These are phyloP conservation scores for Syzygium aqueum DNA, from an alignment of 345 rosid species.

Conservation along the genomic window DNA sequence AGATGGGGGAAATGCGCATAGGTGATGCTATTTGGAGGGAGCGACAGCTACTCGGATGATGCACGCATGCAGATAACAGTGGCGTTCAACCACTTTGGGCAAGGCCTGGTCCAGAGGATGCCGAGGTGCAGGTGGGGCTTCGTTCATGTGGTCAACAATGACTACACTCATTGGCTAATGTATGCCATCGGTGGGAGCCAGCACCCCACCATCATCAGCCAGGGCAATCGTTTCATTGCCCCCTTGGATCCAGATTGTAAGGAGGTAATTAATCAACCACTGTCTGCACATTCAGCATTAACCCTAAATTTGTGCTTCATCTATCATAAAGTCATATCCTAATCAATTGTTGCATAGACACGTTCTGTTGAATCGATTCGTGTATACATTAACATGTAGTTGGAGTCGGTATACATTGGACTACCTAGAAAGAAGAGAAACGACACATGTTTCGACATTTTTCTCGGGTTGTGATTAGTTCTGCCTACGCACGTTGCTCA, in stretches of 20 bases:
- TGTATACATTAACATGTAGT: neutral
- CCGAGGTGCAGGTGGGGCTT: constrained; percentile 52
- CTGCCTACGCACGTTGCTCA: neutral
- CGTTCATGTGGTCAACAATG: constrained; percentile 69
- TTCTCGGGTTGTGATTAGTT: neutral
- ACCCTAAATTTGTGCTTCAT: neutral
- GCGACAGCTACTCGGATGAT: constrained; percentile 25
- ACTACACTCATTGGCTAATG: constrained; percentile 70
- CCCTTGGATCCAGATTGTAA: constrained; percentile 31
- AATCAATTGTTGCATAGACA: neutral
- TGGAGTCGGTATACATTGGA: neutral
- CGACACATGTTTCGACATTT: neutral
- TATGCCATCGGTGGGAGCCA: constrained; percentile 71
- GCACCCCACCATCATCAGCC: constrained; percentile 59
- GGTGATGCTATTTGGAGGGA: constrained; percentile 71
- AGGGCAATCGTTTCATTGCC: constrained; percentile 74
- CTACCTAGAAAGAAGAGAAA: neutral
- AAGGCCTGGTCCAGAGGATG: constrained; percentile 48
- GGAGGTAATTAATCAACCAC: constrained; percentile 19
- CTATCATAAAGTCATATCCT: neutral
- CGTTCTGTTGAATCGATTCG: no score
- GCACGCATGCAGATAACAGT: constrained; percentile 55
- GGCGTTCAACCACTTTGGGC: constrained; percentile 71
- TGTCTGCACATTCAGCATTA: neutral
- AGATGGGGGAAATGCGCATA: neutral